Base-by-base conservation (phyloP, 2,329 filamentous ascomycete species). In the Leptosphaerulina australis region DNA sequence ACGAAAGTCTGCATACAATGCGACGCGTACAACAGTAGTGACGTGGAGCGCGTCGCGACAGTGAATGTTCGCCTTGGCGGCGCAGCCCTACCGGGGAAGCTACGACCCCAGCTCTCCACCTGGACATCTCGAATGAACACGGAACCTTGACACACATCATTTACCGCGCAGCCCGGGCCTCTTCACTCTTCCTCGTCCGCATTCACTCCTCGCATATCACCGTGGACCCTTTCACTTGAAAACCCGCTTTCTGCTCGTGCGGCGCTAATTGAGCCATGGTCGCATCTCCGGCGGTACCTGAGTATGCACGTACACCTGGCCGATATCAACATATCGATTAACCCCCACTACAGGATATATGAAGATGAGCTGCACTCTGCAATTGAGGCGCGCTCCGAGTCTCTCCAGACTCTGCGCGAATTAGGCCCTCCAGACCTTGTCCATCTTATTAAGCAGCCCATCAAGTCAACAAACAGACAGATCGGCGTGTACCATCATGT, bases 401-500 rank as follows among this genome's bases (percentile, higher is more conserved):
- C 89, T 33, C 83, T 99, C 29, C 82, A 88, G 61, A 84, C 86
- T 37, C 81, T 99, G 57, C 88, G 94, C 69, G 94, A 99, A 81
- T 84, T 99, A 50, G 94, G 94, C 31, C 94, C 94, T 20, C 94
- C 94, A 44, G 94, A 99, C 75, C 83, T 99, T 21, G 93, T 97
- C 29, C 94, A 99, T 76, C 83, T 99, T 49, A 84, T 96, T 65
- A 97, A 97, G 70, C 83, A 86, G 66, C 81, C 83, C 9, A 77
- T 82, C 66, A 84, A 84, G 70, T 80, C 79, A 44, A 71, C 78
- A 15, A 79, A 75, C 44, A 83, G 81, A 56, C 82, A 84, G 77
- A 87, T 86, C 55, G 94, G 94, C 52, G 87, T 97, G 47, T 99
- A 99, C 72, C 94, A 99, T 74, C 94, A 99, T 85, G 92, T 97